Conservation (phyloP, 805 yeast genomes). For the Saccharomycopsis sp. region DNA sequence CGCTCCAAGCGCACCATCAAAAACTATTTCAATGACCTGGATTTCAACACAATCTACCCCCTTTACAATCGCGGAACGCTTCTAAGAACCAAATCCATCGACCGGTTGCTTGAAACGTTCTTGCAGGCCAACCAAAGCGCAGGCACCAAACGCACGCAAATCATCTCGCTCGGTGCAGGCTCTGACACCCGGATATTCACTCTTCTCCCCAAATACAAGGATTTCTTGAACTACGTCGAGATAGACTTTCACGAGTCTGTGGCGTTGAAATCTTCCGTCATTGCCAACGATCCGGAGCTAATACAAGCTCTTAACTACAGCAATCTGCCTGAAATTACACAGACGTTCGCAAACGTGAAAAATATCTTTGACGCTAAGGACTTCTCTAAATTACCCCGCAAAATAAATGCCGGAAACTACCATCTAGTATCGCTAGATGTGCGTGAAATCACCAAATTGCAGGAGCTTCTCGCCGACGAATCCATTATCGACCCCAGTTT, state of each 20-base stretch:
- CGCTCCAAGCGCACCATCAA: not conserved
- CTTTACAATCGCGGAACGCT: conserved; percentile 58
- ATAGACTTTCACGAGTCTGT: conserved; percentile 56
- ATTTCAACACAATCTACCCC: conserved; percentile 40
- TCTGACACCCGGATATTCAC: conserved; percentile 66
- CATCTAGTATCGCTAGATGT: conserved; percentile 52
- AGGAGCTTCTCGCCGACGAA: conserved; percentile 15
- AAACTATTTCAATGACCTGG: conserved; percentile 24
- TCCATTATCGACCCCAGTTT: conserved; percentile 26
- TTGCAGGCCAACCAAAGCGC: conserved; percentile 24
- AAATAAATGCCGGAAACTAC: conserved; percentile 36
- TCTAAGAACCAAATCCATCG: conserved; percentile 41
- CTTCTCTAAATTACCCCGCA: conserved; percentile 11
- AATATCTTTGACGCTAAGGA: not conserved
- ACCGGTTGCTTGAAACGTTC: conserved; percentile 35
- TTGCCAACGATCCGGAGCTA: conserved; percentile 31
- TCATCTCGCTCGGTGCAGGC: conserved; percentile 74
- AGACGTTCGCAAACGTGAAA: not conserved
- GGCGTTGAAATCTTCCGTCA: conserved; percentile 43
- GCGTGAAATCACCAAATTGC: conserved; percentile 28
- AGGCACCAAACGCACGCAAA: conserved; percentile 30
- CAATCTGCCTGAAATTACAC: conserved; percentile 1
- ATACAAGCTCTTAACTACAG: conserved; percentile 24
- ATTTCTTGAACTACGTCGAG: conserved; percentile 44
- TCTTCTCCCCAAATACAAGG: conserved; percentile 31